Conservation (phyloP, 441 rosid species). For the Jatropha podagrica region DNA sequence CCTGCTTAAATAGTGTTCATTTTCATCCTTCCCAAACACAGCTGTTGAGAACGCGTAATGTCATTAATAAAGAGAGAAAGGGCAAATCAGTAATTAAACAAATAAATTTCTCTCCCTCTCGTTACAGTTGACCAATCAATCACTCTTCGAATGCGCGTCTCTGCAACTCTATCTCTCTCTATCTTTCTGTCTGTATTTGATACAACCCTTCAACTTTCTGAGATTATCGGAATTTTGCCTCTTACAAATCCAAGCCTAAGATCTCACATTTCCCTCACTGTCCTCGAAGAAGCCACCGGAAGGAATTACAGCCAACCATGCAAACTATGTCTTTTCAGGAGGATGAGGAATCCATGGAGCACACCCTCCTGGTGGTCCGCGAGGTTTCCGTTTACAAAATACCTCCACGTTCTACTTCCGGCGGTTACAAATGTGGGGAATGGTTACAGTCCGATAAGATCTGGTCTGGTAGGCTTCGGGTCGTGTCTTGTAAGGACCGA, state of each 20-base stretch:
- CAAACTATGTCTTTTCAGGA: constrained; percentile 70
- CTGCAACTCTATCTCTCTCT: constrained; percentile 13
- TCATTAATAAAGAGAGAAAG: background rate
- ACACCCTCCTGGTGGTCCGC: constrained; percentile 92
- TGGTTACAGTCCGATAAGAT: constrained; percentile 99
- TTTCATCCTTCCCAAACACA: too few species aligned
- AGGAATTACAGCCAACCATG: background rate
- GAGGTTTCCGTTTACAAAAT: constrained; percentile 91
- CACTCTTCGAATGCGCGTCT: constrained; percentile 35
- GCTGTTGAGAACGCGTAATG: too few species aligned
- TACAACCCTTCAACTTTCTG: background rate
- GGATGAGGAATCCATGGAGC: constrained; percentile 88
- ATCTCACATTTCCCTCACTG: background rate
- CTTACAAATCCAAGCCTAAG: constrained; percentile 9
- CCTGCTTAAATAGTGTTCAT: too few species aligned
- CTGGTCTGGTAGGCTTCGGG: constrained; percentile 97
- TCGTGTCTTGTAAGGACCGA: constrained; percentile 88
- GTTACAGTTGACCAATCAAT: constrained; percentile 30
- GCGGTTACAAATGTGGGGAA: constrained; percentile 98
- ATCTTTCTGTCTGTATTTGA: constrained; percentile 12
- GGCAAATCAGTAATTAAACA: constrained; percentile 5
- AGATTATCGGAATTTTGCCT: background rate
- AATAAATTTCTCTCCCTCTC: background rate
- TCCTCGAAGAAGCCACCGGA: background rate
- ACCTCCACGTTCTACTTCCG: constrained; percentile 94